Conservation (phyloP, 2,329 filamentous ascomycete genomes). For the Alternaria brassicae region DNA sequence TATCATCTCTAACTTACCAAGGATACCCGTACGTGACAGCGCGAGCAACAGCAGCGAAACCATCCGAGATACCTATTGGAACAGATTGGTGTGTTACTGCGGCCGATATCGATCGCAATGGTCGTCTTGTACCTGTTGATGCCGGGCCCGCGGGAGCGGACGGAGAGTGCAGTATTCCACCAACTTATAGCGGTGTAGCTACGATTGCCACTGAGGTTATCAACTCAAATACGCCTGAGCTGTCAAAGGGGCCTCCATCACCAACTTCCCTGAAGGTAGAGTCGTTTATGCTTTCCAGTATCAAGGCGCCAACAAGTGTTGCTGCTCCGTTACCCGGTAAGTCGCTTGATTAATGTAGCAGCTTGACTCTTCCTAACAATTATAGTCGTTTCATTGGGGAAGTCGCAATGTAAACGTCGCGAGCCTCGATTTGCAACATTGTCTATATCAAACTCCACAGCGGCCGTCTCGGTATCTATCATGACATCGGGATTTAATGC, state of each 20-base stretch:
- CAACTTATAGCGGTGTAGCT: neutral
- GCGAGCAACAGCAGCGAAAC: neutral
- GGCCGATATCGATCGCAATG: constrained; percentile 11
- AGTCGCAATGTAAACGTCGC: neutral
- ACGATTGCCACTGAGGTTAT: neutral
- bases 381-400: neutral
- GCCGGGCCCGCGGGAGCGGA: neutral
- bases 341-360: neutral
- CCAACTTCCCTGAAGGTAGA: neutral
- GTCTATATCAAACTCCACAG: neutral
- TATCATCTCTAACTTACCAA: constrained; percentile 10
- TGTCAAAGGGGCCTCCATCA: neutral
- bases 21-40: constrained; percentile 14
- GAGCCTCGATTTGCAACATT: neutral
- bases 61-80: neutral
- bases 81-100: constrained; percentile 13
- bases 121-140: constrained; percentile 11
- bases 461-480: neutral
- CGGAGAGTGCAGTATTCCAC: constrained; percentile 2
- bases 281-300: neutral
- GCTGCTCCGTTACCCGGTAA: neutral
- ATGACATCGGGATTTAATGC: neutral
- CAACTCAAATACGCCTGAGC: neutral
- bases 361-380: neutral
- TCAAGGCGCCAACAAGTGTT: neutral